These are phyloP conservation scores for Strobilomyces echinocephalus DNA, from an alignment of 768 basidiomycete genomes.

Conservation along the genomic window DNA sequence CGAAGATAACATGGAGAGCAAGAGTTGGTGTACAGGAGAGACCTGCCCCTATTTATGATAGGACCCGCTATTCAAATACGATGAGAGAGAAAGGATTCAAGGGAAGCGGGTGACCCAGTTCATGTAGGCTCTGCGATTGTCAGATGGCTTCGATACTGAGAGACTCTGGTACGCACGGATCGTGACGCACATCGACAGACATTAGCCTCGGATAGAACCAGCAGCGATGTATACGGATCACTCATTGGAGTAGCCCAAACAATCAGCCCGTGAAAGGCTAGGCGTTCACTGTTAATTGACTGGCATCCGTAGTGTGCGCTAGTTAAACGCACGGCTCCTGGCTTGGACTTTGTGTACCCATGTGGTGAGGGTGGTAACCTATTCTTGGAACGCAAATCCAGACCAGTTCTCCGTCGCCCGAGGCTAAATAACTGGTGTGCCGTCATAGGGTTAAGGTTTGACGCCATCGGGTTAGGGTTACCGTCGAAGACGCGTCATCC, in stretches of 20 bases:
- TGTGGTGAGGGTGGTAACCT: no score
- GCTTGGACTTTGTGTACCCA: background rate
- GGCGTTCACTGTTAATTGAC: background rate
- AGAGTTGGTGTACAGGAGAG: background rate
- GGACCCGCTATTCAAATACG: background rate
- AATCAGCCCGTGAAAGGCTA: no score
- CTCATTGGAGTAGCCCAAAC: background rate
- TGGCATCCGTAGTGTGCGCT: background rate
- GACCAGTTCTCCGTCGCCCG: no score
- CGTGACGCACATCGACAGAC: background rate
- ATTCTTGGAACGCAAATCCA: no score
- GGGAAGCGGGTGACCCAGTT: no score
- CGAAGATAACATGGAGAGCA: slow-evolving; percentile 12
- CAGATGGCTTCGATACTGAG: background rate
- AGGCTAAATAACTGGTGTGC: no score
- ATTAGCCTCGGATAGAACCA: background rate
- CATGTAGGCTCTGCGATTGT: background rate
- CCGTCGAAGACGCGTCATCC: slow-evolving; percentile 26
- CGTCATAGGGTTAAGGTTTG: slow-evolving; percentile 17
- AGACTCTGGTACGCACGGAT: background rate
- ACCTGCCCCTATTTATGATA: slow-evolving; percentile 11
- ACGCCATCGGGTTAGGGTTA: slow-evolving; percentile 17
- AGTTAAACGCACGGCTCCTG: background rate
- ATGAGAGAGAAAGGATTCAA: no score
- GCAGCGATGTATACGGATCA: background rate